A percentile compares a stretch with the other conserved stretches of the same genome.
phyloP scores from a whole-genome alignment of 306 rosid genomes.

The Cicer arietinum region DNA sequence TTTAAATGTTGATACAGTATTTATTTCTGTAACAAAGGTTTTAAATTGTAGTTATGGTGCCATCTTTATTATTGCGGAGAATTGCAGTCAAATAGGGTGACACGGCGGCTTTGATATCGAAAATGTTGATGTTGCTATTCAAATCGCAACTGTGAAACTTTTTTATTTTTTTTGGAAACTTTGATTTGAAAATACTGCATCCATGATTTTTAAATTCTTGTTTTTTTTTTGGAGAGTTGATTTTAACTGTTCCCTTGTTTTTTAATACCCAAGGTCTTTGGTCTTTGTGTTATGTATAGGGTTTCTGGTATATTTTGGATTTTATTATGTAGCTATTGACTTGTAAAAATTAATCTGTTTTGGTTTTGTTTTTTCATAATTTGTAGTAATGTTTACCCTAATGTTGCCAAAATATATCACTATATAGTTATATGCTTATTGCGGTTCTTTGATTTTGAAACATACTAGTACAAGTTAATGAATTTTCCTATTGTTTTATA shows the following conservation, averaged over 20 bases:
- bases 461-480: not conserved
- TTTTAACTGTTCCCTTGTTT: not conserved
- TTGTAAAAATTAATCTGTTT: not conserved
- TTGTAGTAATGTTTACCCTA: not conserved
- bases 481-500: slow-evolving; percentile 12
- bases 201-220: not conserved
- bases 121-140: not conserved
- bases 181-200: not conserved
- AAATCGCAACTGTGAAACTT: not conserved
- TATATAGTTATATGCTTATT: not conserved
- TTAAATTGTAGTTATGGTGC: not conserved
- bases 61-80: not conserved
- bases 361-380: not conserved
- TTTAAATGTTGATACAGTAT: slow-evolving; percentile 2
- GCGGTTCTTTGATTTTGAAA: slow-evolving; percentile 12
- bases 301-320: not conserved
- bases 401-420: not conserved
- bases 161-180: not conserved
- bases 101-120: not conserved
- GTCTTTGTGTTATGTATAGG: not conserved
- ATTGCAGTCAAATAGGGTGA: not conserved
- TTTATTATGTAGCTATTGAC: slow-evolving; percentile 1
- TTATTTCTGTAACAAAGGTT: not conserved
- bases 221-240: not conserved
- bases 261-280: not conserved